phyloP scores from a whole-genome alignment of 2,329 filamentous ascomycete species.

The Fusarium goolgardi region DNA sequence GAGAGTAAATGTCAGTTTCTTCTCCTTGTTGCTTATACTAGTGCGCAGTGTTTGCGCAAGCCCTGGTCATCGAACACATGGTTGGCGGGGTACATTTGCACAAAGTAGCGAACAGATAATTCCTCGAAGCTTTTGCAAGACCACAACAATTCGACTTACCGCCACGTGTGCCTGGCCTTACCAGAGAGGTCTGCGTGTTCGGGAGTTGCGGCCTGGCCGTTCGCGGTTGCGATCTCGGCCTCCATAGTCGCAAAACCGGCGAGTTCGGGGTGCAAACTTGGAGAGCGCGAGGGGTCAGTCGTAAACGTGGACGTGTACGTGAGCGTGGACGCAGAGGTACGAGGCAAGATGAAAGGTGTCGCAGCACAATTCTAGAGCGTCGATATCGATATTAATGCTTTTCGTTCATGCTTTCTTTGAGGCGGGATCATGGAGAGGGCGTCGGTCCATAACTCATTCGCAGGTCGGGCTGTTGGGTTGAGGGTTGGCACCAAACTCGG shows the following conservation, averaged over 20 bases:
- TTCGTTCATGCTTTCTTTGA: conserved; percentile 53
- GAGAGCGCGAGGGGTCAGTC: conserved; percentile 16
- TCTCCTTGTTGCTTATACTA: conserved; percentile 16
- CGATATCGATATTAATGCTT: conserved; percentile 43
- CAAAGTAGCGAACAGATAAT: conserved; percentile 10
- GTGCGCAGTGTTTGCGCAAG: conserved; percentile 20
- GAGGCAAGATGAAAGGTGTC: conserved; percentile 31
- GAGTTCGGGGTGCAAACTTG: conserved; percentile 21
- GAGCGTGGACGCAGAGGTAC: conserved; percentile 18
- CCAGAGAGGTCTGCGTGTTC: conserved; percentile 41
- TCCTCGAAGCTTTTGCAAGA: background rate
- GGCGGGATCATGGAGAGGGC: conserved; percentile 46
- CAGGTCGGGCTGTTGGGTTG: conserved; percentile 42
- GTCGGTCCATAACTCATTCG: conserved; percentile 52
- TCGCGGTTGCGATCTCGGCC: conserved; percentile 23
- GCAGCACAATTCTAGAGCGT: conserved; percentile 37
- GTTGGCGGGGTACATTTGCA: conserved; percentile 17
- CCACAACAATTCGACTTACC: conserved; percentile 49
- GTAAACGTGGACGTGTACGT: background rate
- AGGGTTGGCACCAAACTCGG: conserved; percentile 49
- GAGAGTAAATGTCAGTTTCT: conserved; percentile 37
- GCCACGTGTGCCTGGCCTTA: conserved; percentile 55
- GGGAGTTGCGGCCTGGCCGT: conserved; percentile 25
- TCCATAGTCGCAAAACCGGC: conserved; percentile 41
- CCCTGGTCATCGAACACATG: conserved; percentile 11